Conservation (phyloP, 2,329 filamentous ascomycete genomes). For the Drechslerella dactyloides region DNA sequence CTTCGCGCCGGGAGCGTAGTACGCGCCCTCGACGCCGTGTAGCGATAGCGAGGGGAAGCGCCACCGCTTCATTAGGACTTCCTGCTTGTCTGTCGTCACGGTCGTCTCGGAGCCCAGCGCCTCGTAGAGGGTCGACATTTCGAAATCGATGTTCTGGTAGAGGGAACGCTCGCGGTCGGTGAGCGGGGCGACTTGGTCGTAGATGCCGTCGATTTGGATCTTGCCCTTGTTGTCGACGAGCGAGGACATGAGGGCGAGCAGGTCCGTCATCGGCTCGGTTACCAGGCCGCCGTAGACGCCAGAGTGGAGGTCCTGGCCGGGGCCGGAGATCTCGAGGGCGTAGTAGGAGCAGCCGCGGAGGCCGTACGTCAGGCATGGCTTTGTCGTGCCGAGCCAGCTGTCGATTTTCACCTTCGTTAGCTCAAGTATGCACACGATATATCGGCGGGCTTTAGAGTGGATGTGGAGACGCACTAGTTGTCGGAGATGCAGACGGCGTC, state of each 20-base stretch:
- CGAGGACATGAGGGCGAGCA: conserved; percentile 79
- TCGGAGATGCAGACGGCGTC: conserved; percentile 98
- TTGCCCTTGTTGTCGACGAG: conserved; percentile 89
- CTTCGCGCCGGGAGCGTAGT: conserved; percentile 91
- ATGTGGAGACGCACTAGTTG: conserved; percentile 70
- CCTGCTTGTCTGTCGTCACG: conserved; percentile 86
- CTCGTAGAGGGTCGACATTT: conserved; percentile 93
- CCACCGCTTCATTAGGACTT: conserved; percentile 94
- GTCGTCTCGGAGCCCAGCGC: conserved; percentile 86
- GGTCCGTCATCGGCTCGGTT: conserved; percentile 97
- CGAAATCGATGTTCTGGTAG: conserved; percentile 91
- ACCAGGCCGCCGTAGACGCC: conserved; percentile 96
- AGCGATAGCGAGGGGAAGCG: conserved; percentile 90
- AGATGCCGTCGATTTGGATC: conserved; percentile 91
- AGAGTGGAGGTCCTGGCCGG: conserved; percentile 91
- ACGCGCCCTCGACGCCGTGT: conserved; percentile 94
- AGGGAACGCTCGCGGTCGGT: conserved; percentile 83
- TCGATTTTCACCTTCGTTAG: background rate
- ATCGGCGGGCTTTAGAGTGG: too few relatives aligned
- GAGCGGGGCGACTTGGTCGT: conserved; percentile 88
- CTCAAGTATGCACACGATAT: background rate
- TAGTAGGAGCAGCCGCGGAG: conserved; percentile 99
- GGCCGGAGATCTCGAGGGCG: conserved; percentile 85
- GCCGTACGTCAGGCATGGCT: conserved; percentile 96
- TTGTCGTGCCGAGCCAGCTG: conserved; percentile 93